phyloP scores from a whole-genome alignment of 2,329 filamentous ascomycete genomes.

The Penicillium crustosum region DNA sequence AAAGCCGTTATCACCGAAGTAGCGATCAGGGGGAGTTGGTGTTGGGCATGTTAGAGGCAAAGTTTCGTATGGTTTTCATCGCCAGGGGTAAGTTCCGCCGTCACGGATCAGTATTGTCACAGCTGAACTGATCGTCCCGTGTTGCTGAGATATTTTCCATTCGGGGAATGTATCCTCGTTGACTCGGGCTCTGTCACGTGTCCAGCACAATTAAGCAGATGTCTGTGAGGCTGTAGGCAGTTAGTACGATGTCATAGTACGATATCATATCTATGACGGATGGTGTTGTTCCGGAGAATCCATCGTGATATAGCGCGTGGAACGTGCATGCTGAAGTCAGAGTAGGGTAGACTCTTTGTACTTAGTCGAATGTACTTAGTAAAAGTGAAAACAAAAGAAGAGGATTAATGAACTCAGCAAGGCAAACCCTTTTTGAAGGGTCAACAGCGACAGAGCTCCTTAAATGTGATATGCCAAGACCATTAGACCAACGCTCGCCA shows the following conservation, averaged over 20 bases:
- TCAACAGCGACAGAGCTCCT: conserved; percentile 17
- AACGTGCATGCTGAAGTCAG: background rate
- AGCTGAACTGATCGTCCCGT: conserved; percentile 7
- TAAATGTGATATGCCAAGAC: conserved; percentile 30
- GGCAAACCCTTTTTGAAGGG: background rate
- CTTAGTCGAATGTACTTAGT: background rate
- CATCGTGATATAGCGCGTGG: background rate
- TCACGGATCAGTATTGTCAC: background rate
- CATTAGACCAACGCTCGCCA: conserved; percentile 27
- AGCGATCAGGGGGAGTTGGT: background rate
- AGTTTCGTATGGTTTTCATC: background rate
- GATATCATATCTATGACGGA: background rate
- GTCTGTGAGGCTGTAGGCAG: background rate
- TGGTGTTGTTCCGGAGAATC: background rate
- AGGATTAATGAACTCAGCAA: background rate
- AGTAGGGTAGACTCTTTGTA: background rate
- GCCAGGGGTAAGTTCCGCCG: background rate
- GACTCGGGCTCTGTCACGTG: background rate
- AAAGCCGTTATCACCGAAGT: background rate
- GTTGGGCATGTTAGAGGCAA: background rate
- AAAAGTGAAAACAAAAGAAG: background rate
- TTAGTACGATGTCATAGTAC: background rate
- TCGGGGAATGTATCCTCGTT: background rate
- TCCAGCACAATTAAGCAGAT: background rate
- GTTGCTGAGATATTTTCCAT: conserved; percentile 1